Percentiles rank a stretch among this genome's conserved stretches.
Conservation (phyloP, 371 early-diverging fungal species). For the Saksenaea oblongispora region DNA sequence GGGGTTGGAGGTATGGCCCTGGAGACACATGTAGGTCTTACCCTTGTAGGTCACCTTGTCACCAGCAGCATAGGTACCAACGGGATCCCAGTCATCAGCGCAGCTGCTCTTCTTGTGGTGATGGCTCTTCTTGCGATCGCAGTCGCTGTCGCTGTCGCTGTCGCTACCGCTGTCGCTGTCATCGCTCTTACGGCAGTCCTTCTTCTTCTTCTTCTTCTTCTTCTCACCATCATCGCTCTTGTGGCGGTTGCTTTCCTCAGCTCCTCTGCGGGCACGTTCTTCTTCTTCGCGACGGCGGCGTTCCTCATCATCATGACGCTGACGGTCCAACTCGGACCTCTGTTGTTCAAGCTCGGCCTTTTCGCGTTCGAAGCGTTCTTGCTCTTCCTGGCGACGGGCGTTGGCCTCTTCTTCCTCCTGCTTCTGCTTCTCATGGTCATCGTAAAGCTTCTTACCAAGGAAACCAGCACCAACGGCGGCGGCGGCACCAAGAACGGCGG, state of each 20-base stretch:
- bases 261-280: conserved; percentile 27
- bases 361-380: conserved; percentile 25
- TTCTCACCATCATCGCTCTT: conserved; percentile 17
- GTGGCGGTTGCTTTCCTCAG: conserved; percentile 15
- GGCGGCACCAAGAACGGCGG: conserved; percentile 47
- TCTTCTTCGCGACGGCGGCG: conserved; percentile 22
- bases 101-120: conserved; percentile 15
- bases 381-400: conserved; percentile 27
- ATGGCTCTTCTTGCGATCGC: conserved; percentile 17
- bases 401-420: conserved; percentile 28
- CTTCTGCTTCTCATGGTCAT: conserved; percentile 39
- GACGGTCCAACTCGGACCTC: conserved; percentile 19
- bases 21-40: conserved; percentile 51
- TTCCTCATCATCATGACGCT: conserved; percentile 20
- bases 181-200: conserved; percentile 13
- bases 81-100: conserved; percentile 52
- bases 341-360: conserved; percentile 30
- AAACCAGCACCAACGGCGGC: conserved; percentile 54
- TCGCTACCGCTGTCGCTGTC: conserved; percentile 2
- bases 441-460: conserved; percentile 51
- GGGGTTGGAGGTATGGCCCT: conserved; percentile 58
- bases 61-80: conserved; percentile 57
- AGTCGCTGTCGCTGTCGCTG: conserved; percentile 1
- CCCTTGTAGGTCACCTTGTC: conserved; percentile 59
- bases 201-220: conserved; percentile 15